Base-by-base conservation (phyloP, 2,329 filamentous ascomycete genomes). In the Aureobasidium sp. region DNA sequence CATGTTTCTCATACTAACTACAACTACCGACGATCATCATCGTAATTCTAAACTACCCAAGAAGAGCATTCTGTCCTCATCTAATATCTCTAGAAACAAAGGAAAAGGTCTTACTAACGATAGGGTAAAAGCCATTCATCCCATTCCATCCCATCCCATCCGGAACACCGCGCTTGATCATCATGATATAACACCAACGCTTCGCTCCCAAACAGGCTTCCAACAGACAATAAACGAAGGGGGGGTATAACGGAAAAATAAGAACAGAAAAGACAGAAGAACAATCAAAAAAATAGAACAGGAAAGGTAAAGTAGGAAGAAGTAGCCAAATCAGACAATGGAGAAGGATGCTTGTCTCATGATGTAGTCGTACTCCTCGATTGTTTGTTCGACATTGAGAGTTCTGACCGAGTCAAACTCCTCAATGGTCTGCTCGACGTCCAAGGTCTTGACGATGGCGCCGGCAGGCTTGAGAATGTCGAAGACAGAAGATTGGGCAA, bases 381-480 rank as follows among this genome's bases (percentile, higher is more conserved):
- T 48, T 7, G 42, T 48, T 25, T 58, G 54, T 11, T 58, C 54
- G 41, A 58, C 54, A 25, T 48, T 57, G 29, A 57, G 30, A 9
- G 13, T 27, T 11, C 30, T 9, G n/a, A 48, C 41, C 9, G 54
- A 47, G 21, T 37, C 30, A 7, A 15, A 58, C 6, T 48, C 41
- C 11, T 58, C 54, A 30, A 58, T 42, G 10, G 42, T 48, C 34
- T 58, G 54, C 32, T 58, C 42, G 42, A 58, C 41, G 30, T 48
- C 11, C 30, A 47, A 48, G 8, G 54, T 58, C 54, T 47, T 47
- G 21, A 58, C 42, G 15, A 58, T 58, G 42, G n/a, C 54, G 42
- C 54, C 54, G 9, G 54, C 54, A 30, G 54, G 54, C 25, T 58
- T 58, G 54, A 58, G 54, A 15, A 58, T 48, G 54, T 58, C 54